Conservation (phyloP, 306 rosid genomes). For the cucumber (Cucumis sativus) region DNA sequence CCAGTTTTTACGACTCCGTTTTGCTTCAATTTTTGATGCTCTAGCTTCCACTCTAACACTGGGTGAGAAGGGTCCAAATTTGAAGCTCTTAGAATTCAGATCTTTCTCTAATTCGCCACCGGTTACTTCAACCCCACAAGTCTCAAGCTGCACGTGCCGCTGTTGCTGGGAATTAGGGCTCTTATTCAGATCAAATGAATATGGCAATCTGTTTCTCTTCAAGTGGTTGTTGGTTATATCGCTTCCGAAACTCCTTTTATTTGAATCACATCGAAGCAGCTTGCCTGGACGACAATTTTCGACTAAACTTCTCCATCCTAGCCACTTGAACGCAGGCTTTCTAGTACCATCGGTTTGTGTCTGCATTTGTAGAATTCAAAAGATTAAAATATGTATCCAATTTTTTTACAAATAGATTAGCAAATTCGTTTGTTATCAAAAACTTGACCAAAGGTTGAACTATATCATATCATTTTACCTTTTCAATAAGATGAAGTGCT, state of each 20-base stretch:
- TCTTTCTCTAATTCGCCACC: conserved; percentile 22
- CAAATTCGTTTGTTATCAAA: not conserved
- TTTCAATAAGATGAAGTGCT: conserved; percentile 78
- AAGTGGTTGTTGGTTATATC: conserved; percentile 56
- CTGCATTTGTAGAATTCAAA: conserved; percentile 24
- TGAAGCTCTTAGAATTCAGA: conserved; percentile 35
- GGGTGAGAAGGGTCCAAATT: conserved; percentile 89
- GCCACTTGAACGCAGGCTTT: conserved; percentile 89
- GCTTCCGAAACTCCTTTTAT: conserved; percentile 65
- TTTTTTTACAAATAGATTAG: not conserved
- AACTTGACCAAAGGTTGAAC: not conserved
- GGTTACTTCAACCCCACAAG: conserved; percentile 13
- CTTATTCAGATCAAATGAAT: conserved; percentile 16
- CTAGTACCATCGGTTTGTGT: conserved; percentile 62
- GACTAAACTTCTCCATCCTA: conserved; percentile 41
- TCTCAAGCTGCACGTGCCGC: conserved; percentile 18
- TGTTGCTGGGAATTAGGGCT: conserved; percentile 13
- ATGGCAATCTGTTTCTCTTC: conserved; percentile 33
- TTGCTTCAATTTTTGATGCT: conserved; percentile 24
- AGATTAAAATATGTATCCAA: not conserved
- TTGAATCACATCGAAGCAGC: conserved; percentile 22
- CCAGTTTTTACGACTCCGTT: conserved; percentile 51
- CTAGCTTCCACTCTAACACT: conserved; percentile 29
- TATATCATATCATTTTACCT: conserved; percentile 30
- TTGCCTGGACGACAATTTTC: conserved; percentile 12